A percentile compares a stretch with the other conserved stretches of the same genome.
Conservation (phyloP, 768 basidiomycete genomes). For the Tylopilus sp. region DNA sequence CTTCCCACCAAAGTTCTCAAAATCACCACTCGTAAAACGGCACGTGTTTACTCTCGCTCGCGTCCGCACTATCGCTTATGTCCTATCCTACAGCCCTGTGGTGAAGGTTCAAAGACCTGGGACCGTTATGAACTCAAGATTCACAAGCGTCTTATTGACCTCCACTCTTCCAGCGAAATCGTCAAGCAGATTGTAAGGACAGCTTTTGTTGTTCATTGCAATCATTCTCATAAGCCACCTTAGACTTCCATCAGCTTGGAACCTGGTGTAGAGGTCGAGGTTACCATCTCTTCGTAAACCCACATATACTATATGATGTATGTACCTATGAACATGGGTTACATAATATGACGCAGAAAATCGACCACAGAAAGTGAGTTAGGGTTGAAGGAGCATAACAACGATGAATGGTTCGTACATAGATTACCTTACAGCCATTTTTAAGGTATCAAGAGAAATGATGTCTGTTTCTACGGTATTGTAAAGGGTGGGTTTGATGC, state of each 20-base stretch:
- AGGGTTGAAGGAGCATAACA: slow-evolving; percentile 11
- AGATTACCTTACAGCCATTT: slow-evolving; percentile 12
- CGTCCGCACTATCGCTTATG: not conserved
- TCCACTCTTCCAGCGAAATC: slow-evolving; percentile 97
- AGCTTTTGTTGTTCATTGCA: not conserved
- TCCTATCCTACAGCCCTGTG: slow-evolving; percentile 70
- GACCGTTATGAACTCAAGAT: slow-evolving; percentile 99
- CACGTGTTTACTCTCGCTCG: slow-evolving; percentile 36
- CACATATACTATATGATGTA: not conserved
- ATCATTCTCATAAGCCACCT: slow-evolving; percentile 5
- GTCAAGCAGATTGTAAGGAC: slow-evolving; percentile 97
- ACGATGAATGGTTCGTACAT: slow-evolving; percentile 10
- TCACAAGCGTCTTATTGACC: slow-evolving; percentile 99
- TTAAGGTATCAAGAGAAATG: slow-evolving; percentile 18
- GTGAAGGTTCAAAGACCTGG: slow-evolving; percentile 99
- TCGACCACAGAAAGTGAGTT: not conserved
- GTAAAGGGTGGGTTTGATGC: slow-evolving; percentile 6
- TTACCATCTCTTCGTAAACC: slow-evolving; percentile 80
- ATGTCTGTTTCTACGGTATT: slow-evolving; percentile 2
- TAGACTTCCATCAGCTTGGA: slow-evolving; percentile 99
- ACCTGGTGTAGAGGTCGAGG: slow-evolving; percentile 98
- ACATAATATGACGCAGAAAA: not conserved
- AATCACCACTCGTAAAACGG: slow-evolving; percentile 99
- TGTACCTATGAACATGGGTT: slow-evolving; percentile 4
- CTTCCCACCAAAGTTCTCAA: slow-evolving; percentile 98